Evolutionary conservation across 805 yeast species (phyloP).

Genomic region (Saturnispora sekii): DNA sequence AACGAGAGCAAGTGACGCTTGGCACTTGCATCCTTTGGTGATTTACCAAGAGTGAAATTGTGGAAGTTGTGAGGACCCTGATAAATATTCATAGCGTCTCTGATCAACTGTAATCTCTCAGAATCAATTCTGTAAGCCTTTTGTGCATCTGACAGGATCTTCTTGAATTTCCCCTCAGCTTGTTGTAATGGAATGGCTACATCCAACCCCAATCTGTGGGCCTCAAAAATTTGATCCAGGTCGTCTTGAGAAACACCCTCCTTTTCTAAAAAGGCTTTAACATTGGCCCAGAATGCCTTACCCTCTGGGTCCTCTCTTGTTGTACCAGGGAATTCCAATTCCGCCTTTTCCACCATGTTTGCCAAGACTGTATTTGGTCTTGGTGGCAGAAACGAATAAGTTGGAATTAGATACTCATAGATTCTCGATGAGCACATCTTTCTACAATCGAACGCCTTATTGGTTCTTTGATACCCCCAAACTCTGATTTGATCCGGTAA

Average conservation of each 20-base stretch:
- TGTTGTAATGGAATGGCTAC: conserved; percentile 28
- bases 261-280: conserved; percentile 29
- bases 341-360: conserved; percentile 45
- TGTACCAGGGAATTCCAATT: conserved; percentile 45
- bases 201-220: conserved; percentile 27
- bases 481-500: conserved; percentile 83
- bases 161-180: conserved; percentile 41
- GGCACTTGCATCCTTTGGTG: conserved; percentile 80
- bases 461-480: conserved; percentile 88
- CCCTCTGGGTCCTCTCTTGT: conserved; percentile 61
- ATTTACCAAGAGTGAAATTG: conserved; percentile 36
- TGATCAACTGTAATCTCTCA: conserved; percentile 52
- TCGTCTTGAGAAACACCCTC: conserved; percentile 34
- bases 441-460: conserved; percentile 88
- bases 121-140: conserved; percentile 57
- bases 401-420: conserved; percentile 89
- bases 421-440: conserved; percentile 93
- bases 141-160: conserved; percentile 56
- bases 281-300: conserved; percentile 57
- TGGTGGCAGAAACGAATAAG: conserved; percentile 87
- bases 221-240: conserved; percentile 27
- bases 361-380: conserved; percentile 63
- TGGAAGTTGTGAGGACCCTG: conserved; percentile 83
- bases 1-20: conserved; percentile 72
- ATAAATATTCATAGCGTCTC: conserved; percentile 62